Evolutionary conservation across 2,329 filamentous ascomycete genomes (phyloP).

Genomic region (Penicillium digitatum): DNA sequence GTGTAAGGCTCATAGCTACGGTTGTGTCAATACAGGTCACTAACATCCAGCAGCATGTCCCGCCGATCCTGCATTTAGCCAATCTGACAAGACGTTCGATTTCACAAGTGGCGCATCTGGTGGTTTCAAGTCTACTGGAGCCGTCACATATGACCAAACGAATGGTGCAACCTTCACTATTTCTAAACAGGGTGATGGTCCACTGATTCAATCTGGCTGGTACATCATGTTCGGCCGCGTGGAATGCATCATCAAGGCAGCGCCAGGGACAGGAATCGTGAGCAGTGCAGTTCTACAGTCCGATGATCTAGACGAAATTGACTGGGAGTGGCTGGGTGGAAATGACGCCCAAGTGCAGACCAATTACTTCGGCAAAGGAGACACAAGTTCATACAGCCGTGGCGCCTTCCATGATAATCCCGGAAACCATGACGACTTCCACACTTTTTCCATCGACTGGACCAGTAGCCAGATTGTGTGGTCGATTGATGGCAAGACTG

Average conservation of each 20-base stretch:
- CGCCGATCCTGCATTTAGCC: constrained; percentile 74
- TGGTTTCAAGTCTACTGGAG: constrained; percentile 68
- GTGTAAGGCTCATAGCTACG: constrained; percentile 25
- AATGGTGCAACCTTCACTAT: constrained; percentile 82
- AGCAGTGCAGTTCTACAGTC: constrained; percentile 89
- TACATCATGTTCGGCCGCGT: constrained; percentile 99
- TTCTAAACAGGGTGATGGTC: constrained; percentile 71
- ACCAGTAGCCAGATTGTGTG: constrained; percentile 79
- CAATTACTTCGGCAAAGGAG: constrained; percentile 95
- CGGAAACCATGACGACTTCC: constrained; percentile 68
- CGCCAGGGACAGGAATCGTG: constrained; percentile 86
- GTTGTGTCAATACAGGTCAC: neutral
- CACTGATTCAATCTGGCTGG: constrained; percentile 82
- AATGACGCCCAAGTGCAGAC: constrained; percentile 76
- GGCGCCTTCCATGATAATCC: constrained; percentile 70
- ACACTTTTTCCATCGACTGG: constrained; percentile 92
- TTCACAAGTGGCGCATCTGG: constrained; percentile 74
- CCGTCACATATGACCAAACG: constrained; percentile 63
- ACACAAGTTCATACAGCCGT: constrained; percentile 79
- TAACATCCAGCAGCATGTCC: constrained; percentile 56
- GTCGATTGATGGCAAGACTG: constrained; percentile 72
- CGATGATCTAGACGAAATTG: constrained; percentile 90
- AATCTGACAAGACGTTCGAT: constrained; percentile 70
- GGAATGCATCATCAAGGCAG: constrained; percentile 77
- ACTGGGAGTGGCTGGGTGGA: constrained; percentile 91